Percentiles rank a stretch among this genome's conserved stretches.
These are phyloP conservation scores for Hypocreales sp. DNA, from an alignment of 2,329 filamentous ascomycete genomes.

Conservation along the genomic window DNA sequence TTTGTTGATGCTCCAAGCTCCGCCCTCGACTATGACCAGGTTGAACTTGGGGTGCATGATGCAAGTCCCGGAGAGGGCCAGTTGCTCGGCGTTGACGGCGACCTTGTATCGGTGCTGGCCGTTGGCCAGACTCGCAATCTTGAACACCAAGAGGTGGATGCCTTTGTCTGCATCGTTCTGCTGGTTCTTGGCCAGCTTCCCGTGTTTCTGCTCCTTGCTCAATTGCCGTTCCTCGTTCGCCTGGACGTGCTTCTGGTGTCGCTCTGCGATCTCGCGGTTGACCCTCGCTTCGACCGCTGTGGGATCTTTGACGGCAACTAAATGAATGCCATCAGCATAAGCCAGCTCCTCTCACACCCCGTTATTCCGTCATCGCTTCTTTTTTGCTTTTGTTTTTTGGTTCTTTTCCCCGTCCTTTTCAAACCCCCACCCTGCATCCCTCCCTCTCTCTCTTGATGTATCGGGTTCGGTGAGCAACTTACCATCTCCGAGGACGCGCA, in stretches of 20 bases:
- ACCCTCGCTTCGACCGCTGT: conserved; percentile 93
- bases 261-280: conserved; percentile 81
- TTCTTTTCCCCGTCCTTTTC: too few species aligned
- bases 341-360: too few species aligned
- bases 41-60: conserved; percentile 83
- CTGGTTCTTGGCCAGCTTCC: conserved; percentile 72
- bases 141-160: conserved; percentile 76
- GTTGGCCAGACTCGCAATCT: conserved; percentile 76
- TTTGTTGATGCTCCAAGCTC: conserved; percentile 62
- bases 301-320: conserved; percentile 70
- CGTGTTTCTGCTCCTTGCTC: conserved; percentile 71
- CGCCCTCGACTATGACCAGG: conserved; percentile 83
- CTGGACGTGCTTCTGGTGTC: conserved; percentile 60
- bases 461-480: conserved; percentile 24
- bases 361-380: too few species aligned
- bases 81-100: conserved; percentile 79
- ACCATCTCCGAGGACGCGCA: conserved; percentile 81
- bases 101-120: conserved; percentile 91
- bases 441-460: too few species aligned
- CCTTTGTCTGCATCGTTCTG: conserved; percentile 79
- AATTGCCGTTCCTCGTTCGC: conserved; percentile 76
- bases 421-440: too few species aligned
- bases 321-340: neutral
- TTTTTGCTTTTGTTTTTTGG: too few species aligned
- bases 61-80: conserved; percentile 75